A percentile compares a stretch with the other conserved stretches of the same genome.
Conservation (phyloP, 2,329 filamentous ascomycete genomes). For the Exophiala dermatitidis region DNA sequence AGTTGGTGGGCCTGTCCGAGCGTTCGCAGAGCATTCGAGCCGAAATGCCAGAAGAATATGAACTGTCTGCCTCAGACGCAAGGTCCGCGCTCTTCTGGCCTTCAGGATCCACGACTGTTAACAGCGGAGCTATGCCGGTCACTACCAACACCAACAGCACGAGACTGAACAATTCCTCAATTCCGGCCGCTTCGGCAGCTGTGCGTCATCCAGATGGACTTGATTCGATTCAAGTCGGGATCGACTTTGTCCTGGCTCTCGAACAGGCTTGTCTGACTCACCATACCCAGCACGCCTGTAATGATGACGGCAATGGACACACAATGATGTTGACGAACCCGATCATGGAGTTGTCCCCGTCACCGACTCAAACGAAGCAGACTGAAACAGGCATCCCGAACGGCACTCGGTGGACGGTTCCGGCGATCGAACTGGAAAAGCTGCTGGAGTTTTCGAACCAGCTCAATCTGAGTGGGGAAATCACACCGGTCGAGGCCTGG, state of each 20-base stretch:
- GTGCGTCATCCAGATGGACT: constrained; percentile 28
- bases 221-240: constrained; percentile 28
- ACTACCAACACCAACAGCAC: constrained; percentile 12
- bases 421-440: constrained; percentile 28
- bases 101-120: constrained; percentile 8
- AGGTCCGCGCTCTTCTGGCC: background rate
- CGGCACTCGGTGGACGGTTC: constrained; percentile 27
- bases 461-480: constrained; percentile 30
- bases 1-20: constrained; percentile 13
- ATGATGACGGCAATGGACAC: constrained; percentile 26
- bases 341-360: constrained; percentile 26
- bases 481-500: constrained; percentile 39
- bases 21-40: constrained; percentile 15
- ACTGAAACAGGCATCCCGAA: constrained; percentile 9
- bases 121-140: constrained; percentile 2
- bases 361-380: constrained; percentile 1
- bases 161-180: constrained; percentile 4
- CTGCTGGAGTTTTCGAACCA: constrained; percentile 26
- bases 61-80: constrained; percentile 1
- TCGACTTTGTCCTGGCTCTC: constrained; percentile 31
- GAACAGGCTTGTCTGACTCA: constrained; percentile 30
- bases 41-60: constrained; percentile 9
- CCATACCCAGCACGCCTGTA: constrained; percentile 12
- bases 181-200: background rate
- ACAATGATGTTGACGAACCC: constrained; percentile 29